Evolutionary conservation across 2,329 filamentous ascomycete species (phyloP).

Genomic region (Pseudogymnoascus sp.): DNA sequence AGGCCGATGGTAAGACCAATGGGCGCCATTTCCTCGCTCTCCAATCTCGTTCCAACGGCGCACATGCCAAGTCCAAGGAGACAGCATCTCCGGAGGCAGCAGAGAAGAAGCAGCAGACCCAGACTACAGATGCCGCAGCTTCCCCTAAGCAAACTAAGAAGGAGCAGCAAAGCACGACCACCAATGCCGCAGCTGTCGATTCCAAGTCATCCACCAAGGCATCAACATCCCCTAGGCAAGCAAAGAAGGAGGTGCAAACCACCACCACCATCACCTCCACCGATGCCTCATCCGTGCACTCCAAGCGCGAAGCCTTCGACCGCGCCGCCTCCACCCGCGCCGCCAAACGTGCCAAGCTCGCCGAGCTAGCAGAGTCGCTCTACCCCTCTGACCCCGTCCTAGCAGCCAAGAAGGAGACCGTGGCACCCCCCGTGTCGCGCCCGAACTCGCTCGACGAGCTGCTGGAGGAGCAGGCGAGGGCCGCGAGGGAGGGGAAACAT

Average conservation of each 20-base stretch:
- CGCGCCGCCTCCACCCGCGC: background rate
- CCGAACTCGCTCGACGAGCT: background rate
- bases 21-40: background rate
- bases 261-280: background rate
- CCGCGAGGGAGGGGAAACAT: background rate
- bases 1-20: conserved; percentile 5
- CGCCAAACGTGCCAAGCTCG: background rate
- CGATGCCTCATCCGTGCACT: background rate
- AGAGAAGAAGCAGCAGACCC: background rate
- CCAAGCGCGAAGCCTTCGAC: background rate
- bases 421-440: background rate
- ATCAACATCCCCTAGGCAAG: background rate
- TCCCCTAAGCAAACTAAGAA: background rate
- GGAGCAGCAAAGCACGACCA: background rate
- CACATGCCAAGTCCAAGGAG: background rate
- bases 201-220: background rate
- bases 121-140: background rate
- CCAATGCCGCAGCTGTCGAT: background rate
- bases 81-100: background rate
- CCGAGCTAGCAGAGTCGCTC: background rate
- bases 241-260: background rate
- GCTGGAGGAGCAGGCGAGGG: background rate
- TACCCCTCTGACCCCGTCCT: background rate
- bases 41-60: background rate
- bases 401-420: background rate